A percentile compares a stretch with the other conserved stretches of the same genome.
phyloP scores from a whole-genome alignment of 495 filamentous ascomycete genomes.

The Pyrenula massariospora region DNA sequence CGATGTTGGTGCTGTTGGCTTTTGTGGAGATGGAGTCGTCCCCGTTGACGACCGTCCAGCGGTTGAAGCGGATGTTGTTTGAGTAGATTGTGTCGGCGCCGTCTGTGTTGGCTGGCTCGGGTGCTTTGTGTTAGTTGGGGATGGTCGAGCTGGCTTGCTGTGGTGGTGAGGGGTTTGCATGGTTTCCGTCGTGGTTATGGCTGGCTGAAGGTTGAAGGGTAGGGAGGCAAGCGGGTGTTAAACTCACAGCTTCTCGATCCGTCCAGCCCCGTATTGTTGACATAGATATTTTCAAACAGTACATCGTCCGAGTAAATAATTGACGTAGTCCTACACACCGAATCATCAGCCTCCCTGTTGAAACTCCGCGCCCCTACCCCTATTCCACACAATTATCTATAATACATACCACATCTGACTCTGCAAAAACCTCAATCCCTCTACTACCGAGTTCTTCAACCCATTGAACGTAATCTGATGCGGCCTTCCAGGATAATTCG shows the following conservation, averaged over 20 bases:
- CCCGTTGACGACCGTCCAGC: constrained; percentile 23
- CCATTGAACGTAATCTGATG: constrained; percentile 24
- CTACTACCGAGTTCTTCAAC: constrained; percentile 21
- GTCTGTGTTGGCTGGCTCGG: constrained; percentile 22
- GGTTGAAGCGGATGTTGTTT: constrained; percentile 19
- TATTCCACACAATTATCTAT: no score
- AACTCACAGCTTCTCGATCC: constrained; percentile 9
- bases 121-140: not conserved
- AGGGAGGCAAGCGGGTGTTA: not conserved
- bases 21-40: constrained; percentile 27
- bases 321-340: constrained; percentile 14
- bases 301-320: constrained; percentile 24
- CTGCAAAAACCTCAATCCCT: constrained; percentile 23
- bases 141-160: no score
- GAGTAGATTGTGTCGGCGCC: constrained; percentile 24
- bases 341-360: no score
- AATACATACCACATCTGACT: constrained; percentile 31
- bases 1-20: constrained; percentile 26
- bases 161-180: no score
- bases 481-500: constrained; percentile 31
- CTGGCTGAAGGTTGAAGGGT: no score
- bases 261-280: constrained; percentile 23
- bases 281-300: constrained; percentile 22
- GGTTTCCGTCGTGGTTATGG: no score
- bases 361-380: no score